phyloP scores from a whole-genome alignment of 208 protist species.

The Blastocrithidia nonstop region DNA sequence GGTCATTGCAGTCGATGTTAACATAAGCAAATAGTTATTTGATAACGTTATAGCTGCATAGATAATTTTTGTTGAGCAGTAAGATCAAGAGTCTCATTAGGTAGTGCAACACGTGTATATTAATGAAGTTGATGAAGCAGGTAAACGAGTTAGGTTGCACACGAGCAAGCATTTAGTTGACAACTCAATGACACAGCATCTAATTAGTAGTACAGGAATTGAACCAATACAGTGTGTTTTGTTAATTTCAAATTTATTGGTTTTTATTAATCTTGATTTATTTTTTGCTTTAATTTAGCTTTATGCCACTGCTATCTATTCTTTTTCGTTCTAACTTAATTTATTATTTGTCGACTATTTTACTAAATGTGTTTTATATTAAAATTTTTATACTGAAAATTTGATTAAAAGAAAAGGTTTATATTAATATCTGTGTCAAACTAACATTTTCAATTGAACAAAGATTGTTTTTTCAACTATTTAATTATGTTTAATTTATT shows the following conservation, averaged over 20 bases:
- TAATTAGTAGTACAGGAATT: slow-evolving; percentile 4
- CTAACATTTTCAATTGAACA: not conserved
- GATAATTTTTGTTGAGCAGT: slow-evolving; percentile 8
- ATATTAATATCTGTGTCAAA: not conserved
- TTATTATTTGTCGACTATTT: slow-evolving; percentile 11
- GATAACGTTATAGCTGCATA: slow-evolving; percentile 40
- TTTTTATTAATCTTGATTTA: too few relatives aligned
- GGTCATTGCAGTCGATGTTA: slow-evolving; percentile 57
- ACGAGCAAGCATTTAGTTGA: not conserved
- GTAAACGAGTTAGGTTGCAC: not conserved
- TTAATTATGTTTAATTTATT: not conserved
- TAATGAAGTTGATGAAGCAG: not conserved
- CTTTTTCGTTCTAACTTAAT: slow-evolving; percentile 4
- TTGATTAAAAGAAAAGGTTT: not conserved
- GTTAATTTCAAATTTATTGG: too few relatives aligned
- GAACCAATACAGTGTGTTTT: too few relatives aligned
- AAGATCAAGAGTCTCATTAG: not conserved
- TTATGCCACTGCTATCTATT: too few relatives aligned
- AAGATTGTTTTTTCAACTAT: not conserved
- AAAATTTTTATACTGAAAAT: not conserved
- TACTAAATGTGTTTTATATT: not conserved
- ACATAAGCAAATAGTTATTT: slow-evolving; percentile 61
- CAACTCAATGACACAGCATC: not conserved
- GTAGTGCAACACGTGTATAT: not conserved
- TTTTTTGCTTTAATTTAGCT: too few relatives aligned